Percentiles rank a stretch among this genome's conserved stretches.
phyloP scores from a whole-genome alignment of 192 early-diverging fungal genomes.

The Umbelopsis vinacea region DNA sequence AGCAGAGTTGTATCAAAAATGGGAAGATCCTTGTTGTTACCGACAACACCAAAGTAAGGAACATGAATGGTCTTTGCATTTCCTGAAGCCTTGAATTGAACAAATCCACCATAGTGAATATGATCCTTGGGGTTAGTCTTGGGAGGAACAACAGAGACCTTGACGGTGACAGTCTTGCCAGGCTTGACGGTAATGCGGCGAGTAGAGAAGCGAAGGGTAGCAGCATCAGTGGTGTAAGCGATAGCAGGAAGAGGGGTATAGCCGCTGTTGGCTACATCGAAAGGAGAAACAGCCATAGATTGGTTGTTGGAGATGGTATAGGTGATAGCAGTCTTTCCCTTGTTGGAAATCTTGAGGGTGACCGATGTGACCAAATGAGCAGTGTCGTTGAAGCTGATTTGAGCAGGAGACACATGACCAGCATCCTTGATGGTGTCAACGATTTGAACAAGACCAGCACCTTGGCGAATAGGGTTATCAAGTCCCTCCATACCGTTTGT shows the following conservation, averaged over 20 bases:
- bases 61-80: slow-evolving; percentile 36
- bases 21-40: slow-evolving; percentile 44
- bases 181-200: slow-evolving; percentile 27
- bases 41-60: slow-evolving; percentile 52
- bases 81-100: slow-evolving; percentile 38
- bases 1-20: slow-evolving; percentile 43
- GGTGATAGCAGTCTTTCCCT: slow-evolving; percentile 33
- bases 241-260: slow-evolving; percentile 26
- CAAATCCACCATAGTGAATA: slow-evolving; percentile 51
- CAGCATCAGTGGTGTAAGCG: slow-evolving; percentile 13
- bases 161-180: slow-evolving; percentile 25
- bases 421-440: slow-evolving; percentile 43
- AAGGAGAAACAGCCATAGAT: slow-evolving; percentile 43
- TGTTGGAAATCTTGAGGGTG: slow-evolving; percentile 47
- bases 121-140: slow-evolving; percentile 37
- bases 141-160: slow-evolving; percentile 36
- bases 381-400: slow-evolving; percentile 57
- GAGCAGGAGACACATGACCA: slow-evolving; percentile 45
- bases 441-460: slow-evolving; percentile 59
- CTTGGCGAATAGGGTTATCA: slow-evolving; percentile 46
- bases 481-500: slow-evolving; percentile 15
- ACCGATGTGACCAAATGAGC: slow-evolving; percentile 33
- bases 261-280: slow-evolving; percentile 16
- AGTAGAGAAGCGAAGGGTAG: slow-evolving; percentile 29
- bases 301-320: slow-evolving; percentile 41